Percentiles rank a stretch among this genome's conserved stretches.
phyloP scores from a whole-genome alignment of 2,329 filamentous ascomycete species.

The Colletotrichum sojae region DNA sequence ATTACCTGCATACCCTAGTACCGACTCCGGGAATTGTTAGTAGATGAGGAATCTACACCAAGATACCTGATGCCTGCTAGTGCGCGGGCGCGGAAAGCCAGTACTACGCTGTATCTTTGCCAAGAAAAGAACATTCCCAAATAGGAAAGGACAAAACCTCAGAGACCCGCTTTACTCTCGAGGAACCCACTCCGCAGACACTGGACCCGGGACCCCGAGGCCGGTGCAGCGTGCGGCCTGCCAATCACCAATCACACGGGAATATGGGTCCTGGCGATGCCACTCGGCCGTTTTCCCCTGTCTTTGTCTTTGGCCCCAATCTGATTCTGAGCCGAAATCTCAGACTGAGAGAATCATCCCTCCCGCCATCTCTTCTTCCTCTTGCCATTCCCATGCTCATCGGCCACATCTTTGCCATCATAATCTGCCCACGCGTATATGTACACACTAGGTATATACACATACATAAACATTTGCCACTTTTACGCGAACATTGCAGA shows the following conservation, averaged over 20 bases:
- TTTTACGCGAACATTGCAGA: too few relatives aligned
- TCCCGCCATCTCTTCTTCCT: conserved; percentile 6
- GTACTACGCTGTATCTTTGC: background rate
- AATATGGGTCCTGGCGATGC: conserved; percentile 15
- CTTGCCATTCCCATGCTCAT: background rate
- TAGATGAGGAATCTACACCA: background rate
- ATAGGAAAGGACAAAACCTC: background rate
- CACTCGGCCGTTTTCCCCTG: conserved; percentile 32
- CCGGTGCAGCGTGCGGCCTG: conserved; percentile 27
- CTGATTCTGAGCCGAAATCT: conserved; percentile 11
- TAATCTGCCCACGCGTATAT: too few relatives aligned
- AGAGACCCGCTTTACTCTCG: background rate
- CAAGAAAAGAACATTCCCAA: conserved; percentile 11
- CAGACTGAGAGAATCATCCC: conserved; percentile 4
- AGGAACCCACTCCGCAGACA: conserved; percentile 22
- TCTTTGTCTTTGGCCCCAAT: conserved; percentile 21
- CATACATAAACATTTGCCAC: too few relatives aligned
- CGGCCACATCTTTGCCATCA: background rate
- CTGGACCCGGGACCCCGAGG: conserved; percentile 24
- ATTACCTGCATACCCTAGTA: background rate
- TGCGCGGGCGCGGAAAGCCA: background rate
- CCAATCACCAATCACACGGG: conserved; percentile 27
- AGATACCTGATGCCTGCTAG: background rate
- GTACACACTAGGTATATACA: too few relatives aligned
- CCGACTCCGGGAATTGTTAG: background rate